Conservation (phyloP, 495 filamentous ascomycete species). For the Trichocladium antarcticum region DNA sequence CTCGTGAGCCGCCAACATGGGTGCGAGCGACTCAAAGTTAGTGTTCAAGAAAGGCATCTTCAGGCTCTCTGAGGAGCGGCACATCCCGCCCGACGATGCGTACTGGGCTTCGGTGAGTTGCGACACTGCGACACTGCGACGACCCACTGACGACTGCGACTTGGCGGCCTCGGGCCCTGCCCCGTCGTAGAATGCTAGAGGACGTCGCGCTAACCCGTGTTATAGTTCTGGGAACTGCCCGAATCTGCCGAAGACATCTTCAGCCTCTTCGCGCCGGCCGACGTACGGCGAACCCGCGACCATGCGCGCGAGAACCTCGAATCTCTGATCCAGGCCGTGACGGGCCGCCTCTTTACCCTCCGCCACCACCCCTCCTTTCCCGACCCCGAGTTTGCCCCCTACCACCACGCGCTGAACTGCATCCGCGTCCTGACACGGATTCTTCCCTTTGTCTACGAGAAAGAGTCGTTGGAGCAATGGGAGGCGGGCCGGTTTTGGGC, state of each 20-base stretch:
- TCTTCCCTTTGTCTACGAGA: slow-evolving; percentile 87
- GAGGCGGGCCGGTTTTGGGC: slow-evolving; percentile 91
- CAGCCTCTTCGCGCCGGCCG: slow-evolving; percentile 85
- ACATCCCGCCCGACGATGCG: slow-evolving; percentile 76
- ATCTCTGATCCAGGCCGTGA: slow-evolving; percentile 73
- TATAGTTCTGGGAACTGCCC: slow-evolving; percentile 93
- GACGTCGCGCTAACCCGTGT: not conserved
- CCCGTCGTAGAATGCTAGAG: no score
- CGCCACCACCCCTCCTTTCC: slow-evolving; percentile 86
- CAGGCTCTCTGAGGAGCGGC: slow-evolving; percentile 77
- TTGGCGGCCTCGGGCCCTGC: no score
- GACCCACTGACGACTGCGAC: no score
- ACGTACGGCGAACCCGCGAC: slow-evolving; percentile 87
- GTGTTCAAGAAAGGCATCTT: slow-evolving; percentile 99
- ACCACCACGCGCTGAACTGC: slow-evolving; percentile 85
- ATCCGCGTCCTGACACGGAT: slow-evolving; percentile 84
- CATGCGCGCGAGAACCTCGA: slow-evolving; percentile 80
- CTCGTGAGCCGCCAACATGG: slow-evolving; percentile 48
- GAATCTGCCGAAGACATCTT: slow-evolving; percentile 95
- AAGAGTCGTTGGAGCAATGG: slow-evolving; percentile 75
- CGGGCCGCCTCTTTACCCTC: slow-evolving; percentile 66
- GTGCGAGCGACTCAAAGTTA: slow-evolving; percentile 97
- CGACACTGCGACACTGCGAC: no score
- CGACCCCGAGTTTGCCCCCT: slow-evolving; percentile 78
- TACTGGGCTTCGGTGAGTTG: slow-evolving; percentile 82